phyloP scores from a whole-genome alignment of 2,329 filamentous ascomycete species.

The Malbranchea cinnamomea region DNA sequence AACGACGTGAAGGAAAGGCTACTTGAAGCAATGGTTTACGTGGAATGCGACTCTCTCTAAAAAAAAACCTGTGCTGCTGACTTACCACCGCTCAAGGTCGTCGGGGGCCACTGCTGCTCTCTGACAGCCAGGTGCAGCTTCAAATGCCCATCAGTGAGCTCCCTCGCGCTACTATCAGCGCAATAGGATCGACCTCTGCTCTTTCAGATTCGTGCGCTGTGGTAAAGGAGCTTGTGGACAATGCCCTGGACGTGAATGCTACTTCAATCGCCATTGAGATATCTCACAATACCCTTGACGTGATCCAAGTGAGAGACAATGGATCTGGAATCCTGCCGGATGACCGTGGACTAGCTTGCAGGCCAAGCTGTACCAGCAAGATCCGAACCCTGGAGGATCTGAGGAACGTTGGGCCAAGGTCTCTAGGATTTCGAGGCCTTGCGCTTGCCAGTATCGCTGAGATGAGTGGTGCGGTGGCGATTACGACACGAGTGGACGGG shows the following conservation, averaged over 20 bases:
- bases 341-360: conserved; percentile 41
- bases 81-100: too few species aligned
- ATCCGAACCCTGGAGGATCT: conserved; percentile 43
- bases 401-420: conserved; percentile 37
- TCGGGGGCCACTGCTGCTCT: too few species aligned
- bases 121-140: too few species aligned
- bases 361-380: conserved; percentile 49
- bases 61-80: too few species aligned
- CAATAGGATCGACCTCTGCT: conserved; percentile 42
- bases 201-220: conserved; percentile 42
- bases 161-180: conserved; percentile 28
- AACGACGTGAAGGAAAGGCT: too few species aligned
- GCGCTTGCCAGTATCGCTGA: conserved; percentile 48
- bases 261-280: conserved; percentile 44
- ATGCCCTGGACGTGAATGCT: conserved; percentile 49
- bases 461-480: conserved; percentile 36
- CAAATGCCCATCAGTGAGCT: conserved; percentile 33
- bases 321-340: conserved; percentile 44
- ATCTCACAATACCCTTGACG: conserved; percentile 42
- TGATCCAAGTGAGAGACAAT: conserved; percentile 50
- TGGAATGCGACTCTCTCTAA: too few species aligned
- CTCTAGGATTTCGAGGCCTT: conserved; percentile 50
- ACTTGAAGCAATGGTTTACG: too few species aligned
- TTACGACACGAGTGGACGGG: conserved; percentile 43
- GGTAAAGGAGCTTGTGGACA: conserved; percentile 52